A percentile compares a stretch with the other conserved stretches of the same genome.
Evolutionary conservation across 108 stramenopile species (phyloP).

Genomic region (Asterionellopsis glacialis): DNA sequence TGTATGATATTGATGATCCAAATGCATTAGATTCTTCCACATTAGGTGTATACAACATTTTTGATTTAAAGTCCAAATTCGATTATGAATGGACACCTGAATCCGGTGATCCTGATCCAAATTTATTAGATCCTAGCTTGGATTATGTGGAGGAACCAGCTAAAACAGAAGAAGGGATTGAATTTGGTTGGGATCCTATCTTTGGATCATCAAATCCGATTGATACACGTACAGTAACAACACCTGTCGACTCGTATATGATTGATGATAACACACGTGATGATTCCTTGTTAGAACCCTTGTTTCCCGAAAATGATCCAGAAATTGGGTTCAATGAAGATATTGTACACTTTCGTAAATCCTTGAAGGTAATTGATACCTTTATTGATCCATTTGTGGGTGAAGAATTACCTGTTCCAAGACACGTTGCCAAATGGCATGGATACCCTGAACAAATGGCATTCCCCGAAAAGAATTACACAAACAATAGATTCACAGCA

Average conservation of each 20-base stretch:
- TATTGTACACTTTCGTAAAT: constrained; percentile 57
- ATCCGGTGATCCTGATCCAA: constrained; percentile 54
- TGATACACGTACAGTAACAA: constrained; percentile 66
- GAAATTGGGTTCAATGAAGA: constrained; percentile 63
- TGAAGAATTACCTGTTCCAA: constrained; percentile 47
- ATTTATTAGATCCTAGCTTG: constrained; percentile 24
- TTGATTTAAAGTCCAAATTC: constrained; percentile 37
- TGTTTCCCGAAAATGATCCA: constrained; percentile 56
- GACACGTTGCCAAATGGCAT: constrained; percentile 76
- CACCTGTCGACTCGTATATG: constrained; percentile 64
- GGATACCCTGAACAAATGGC: constrained; percentile 64
- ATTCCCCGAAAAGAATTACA: constrained; percentile 53
- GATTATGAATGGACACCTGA: constrained; percentile 76
- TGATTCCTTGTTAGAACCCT: constrained; percentile 43
- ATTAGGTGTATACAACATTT: constrained; percentile 60
- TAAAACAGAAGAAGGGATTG: constrained; percentile 76
- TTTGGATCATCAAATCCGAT: constrained; percentile 74
- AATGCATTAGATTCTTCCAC: constrained; percentile 60
- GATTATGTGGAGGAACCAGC: constrained; percentile 29
- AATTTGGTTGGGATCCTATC: constrained; percentile 68
- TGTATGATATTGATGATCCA: constrained; percentile 54
- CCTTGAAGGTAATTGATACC: constrained; percentile 67
- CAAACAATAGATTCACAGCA: constrained; percentile 78
- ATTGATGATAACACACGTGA: constrained; percentile 58
- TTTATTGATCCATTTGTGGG: constrained; percentile 69